A percentile compares a stretch with the other conserved stretches of the same genome.
phyloP scores from a whole-genome alignment of 805 yeast genomes.

The Metschnikowia bowlesiae region DNA sequence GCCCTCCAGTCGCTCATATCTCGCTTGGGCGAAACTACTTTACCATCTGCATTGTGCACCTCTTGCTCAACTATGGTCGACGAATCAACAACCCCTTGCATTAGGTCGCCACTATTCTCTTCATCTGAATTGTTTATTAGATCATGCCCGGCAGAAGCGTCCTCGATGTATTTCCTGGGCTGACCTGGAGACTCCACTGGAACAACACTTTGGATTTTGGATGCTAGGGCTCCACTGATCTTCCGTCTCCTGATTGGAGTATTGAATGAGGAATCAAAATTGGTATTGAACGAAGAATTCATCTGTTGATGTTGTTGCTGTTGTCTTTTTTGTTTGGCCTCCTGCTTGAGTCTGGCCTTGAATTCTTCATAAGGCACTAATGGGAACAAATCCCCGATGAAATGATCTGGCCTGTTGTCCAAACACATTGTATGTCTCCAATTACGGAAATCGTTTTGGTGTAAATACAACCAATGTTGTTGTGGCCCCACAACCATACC shows the following conservation, averaged over 20 bases:
- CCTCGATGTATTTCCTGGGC: constrained; percentile 67
- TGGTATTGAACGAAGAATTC: constrained; percentile 26
- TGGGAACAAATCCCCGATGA: constrained; percentile 64
- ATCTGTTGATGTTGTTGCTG: constrained; percentile 27
- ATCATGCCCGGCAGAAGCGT: constrained; percentile 31
- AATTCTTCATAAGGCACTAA: constrained; percentile 59
- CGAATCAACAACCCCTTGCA: constrained; percentile 19
- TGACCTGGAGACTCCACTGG: constrained; percentile 96
- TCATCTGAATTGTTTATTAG: constrained; percentile 44
- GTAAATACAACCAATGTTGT: constrained; percentile 96
- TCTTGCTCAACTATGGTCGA: constrained; percentile 14
- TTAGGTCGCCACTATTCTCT: constrained; percentile 23
- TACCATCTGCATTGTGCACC: constrained; percentile 14
- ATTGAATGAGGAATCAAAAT: constrained; percentile 48
- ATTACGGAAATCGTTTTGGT: constrained; percentile 92
- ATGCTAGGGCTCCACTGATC: constrained; percentile 63
- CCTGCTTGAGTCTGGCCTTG: constrained; percentile 48
- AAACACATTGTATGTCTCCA: constrained; percentile 92
- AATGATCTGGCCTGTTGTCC: constrained; percentile 60
- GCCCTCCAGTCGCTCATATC: constrained; percentile 35
- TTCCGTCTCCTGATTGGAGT: constrained; percentile 72
- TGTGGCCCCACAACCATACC: constrained; percentile 99
- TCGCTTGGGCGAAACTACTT: constrained; percentile 22
- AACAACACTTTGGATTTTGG: constrained; percentile 69
- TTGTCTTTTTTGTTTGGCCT: constrained; percentile 36